Conservation (phyloP, 495 filamentous ascomycete genomes). For the Neurospora sp. region DNA sequence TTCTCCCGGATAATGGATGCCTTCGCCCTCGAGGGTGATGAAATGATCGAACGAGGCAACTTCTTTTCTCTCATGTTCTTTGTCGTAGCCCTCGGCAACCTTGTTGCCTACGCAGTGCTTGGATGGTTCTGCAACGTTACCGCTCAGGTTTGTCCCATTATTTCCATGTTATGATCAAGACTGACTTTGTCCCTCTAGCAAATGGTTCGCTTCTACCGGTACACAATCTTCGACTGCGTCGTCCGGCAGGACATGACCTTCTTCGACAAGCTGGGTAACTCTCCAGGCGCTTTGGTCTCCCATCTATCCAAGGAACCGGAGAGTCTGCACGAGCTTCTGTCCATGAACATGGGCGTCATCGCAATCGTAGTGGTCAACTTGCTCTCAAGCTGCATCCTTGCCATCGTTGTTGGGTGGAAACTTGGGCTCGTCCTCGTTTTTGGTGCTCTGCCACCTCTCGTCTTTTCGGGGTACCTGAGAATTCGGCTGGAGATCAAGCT, state of each 20-base stretch:
- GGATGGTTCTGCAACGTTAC: conserved; percentile 36
- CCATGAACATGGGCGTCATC: conserved; percentile 38
- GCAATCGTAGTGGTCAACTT: conserved; percentile 37
- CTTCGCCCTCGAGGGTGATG: conserved; percentile 14
- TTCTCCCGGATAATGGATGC: conserved; percentile 19
- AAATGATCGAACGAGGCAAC: conserved; percentile 23
- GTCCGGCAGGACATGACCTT: conserved; percentile 45
- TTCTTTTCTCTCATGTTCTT: conserved; percentile 50
- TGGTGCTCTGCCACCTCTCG: conserved; percentile 33
- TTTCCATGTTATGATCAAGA: neutral
- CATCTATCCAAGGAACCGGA: conserved; percentile 46
- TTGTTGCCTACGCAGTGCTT: conserved; percentile 29
- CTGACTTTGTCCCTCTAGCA: conserved; percentile 10
- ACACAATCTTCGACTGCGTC: conserved; percentile 45
- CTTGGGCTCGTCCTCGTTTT: conserved; percentile 35
- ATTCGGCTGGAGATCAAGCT: conserved; percentile 42
- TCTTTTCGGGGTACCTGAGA: conserved; percentile 36
- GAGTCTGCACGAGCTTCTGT: conserved; percentile 49
- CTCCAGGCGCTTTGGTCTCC: conserved; percentile 47
- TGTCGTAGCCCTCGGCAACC: conserved; percentile 34
- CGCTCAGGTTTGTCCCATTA: conserved; percentile 9
- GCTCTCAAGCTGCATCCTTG: conserved; percentile 33
- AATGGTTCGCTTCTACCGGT: conserved; percentile 38
- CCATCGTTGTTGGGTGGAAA: conserved; percentile 44
- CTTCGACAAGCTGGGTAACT: conserved; percentile 50